Percentiles rank a stretch among this genome's conserved stretches.
These are phyloP conservation scores for Coccomyxa subellipsoidea DNA, from an alignment of 163 green algal species.

Conservation along the genomic window DNA sequence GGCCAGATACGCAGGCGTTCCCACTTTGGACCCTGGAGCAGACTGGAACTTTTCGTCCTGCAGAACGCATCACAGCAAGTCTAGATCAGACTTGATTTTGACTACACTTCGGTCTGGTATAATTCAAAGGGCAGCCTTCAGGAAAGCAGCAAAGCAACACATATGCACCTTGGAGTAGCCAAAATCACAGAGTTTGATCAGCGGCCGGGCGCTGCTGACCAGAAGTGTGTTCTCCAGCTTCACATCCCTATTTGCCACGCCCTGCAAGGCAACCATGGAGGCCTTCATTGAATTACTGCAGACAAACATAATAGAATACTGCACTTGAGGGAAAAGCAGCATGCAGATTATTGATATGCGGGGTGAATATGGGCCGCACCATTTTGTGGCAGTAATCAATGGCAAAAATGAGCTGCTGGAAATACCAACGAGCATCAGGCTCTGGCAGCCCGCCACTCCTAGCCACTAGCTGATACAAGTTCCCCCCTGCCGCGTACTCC, in stretches of 20 bases:
- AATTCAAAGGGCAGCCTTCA: too few relatives aligned
- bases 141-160: too few relatives aligned
- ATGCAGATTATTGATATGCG: too few relatives aligned
- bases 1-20: slow-evolving; percentile 88
- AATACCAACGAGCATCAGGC: slow-evolving; percentile 68
- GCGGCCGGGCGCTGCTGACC: slow-evolving; percentile 70
- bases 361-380: too few relatives aligned
- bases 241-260: slow-evolving; percentile 78
- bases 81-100: too few relatives aligned
- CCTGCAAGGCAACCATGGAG: slow-evolving; percentile 12
- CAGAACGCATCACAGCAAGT: too few relatives aligned
- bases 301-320: too few relatives aligned
- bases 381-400: slow-evolving; percentile 75
- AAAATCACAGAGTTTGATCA: slow-evolving; percentile 96
- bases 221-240: slow-evolving; percentile 82
- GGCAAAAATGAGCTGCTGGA: slow-evolving; percentile 79
- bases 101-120: too few relatives aligned
- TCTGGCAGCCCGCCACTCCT: slow-evolving; percentile 71
- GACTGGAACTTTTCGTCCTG: slow-evolving; percentile 92
- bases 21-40: slow-evolving; percentile 77
- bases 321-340: too few relatives aligned
- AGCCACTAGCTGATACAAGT: slow-evolving; percentile 94
- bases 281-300: neutral
- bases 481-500: slow-evolving; percentile 87
- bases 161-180: slow-evolving; percentile 60